phyloP scores from a whole-genome alignment of 2,329 filamentous ascomycete species.

The Cladosporium sp. region DNA sequence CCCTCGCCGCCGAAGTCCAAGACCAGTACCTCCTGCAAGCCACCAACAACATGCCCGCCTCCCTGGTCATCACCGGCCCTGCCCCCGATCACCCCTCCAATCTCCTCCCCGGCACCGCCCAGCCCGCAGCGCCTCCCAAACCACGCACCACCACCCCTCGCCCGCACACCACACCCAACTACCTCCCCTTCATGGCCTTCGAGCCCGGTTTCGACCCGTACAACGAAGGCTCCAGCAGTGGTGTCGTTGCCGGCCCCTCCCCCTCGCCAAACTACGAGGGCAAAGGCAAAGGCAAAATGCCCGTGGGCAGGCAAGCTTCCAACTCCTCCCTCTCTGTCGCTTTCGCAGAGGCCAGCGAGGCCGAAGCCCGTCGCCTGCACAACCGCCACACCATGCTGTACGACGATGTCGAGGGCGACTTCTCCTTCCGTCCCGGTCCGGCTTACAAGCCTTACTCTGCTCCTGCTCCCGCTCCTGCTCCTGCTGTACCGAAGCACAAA shows the following conservation, averaged over 20 bases:
- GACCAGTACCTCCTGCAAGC: not conserved
- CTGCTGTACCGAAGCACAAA: no score
- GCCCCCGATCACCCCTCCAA: not conserved
- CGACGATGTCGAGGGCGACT: not conserved
- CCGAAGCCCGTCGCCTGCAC: not conserved
- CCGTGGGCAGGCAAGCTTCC: not conserved
- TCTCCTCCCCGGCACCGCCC: not conserved
- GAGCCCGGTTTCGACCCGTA: constrained; percentile 4
- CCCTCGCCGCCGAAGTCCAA: not conserved
- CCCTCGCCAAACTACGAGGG: no score
- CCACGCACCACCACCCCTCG: not conserved
- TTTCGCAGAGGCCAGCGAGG: not conserved
- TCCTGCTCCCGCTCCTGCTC: not conserved
- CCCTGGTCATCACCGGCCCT: not conserved
- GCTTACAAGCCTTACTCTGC: not conserved
- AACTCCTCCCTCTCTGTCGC: not conserved
- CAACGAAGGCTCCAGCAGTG: not conserved
- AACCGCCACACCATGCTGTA: constrained; percentile 11
- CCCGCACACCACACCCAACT: constrained; percentile 3
- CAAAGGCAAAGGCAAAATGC: no score
- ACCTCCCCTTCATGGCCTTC: constrained; percentile 3
- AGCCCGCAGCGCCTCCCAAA: not conserved
- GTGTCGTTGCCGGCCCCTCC: not conserved
- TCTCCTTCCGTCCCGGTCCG: not conserved
- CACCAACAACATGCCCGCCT: not conserved